Base-by-base conservation (phyloP, 306 rosid species). In the Lathyrus oleraceus region DNA sequence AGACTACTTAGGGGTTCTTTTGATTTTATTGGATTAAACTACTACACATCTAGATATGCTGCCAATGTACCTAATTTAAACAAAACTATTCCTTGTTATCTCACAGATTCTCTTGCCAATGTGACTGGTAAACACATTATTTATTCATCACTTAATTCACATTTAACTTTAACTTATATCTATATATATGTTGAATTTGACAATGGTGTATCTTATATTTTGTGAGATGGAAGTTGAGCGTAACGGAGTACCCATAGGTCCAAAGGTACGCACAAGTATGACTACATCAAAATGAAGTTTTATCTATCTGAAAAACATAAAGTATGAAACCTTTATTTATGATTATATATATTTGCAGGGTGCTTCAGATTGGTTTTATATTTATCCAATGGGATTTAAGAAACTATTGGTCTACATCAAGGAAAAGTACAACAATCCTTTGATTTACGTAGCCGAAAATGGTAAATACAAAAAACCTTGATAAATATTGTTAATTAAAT, bases 11-110 rank as follows among this genome's bases (percentile, higher is more conserved):
- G 52, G 6, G 88, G 79, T 11, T 86, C 96, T 13, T 82, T 79
- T 32, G 91, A 90, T 70, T 87, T 87, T 48, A n/a, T 90, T 35
- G 88, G 96, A 47, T 39, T 90, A 14, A 90, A 90, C 40, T 84
- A 90, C 65, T 87, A 90, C 76, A 81, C 88, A 5, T 3, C 85
- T 13, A 72, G 75, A 13, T 90, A 86, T 65, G 86, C 71, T n/a
- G 16, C 67, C 19, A 15, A 87, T 72, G 23, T 19, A 10, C 81
- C 77, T 2, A 21, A 10, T 1, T 63, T 10, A 6, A 66, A 40
- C 3, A 32, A 44, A 28, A 60, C 4, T 4, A 52, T 14, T 8
- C 49, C 71, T 0, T 75, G 54, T 67, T 87, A 82, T 45, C 0
- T 7, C 1, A 76, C 84, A 0, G 95, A 84, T 61, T 16, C 80